Conservation (phyloP, 2,329 filamentous ascomycete genomes). For the Herpotrichia juniperi region DNA sequence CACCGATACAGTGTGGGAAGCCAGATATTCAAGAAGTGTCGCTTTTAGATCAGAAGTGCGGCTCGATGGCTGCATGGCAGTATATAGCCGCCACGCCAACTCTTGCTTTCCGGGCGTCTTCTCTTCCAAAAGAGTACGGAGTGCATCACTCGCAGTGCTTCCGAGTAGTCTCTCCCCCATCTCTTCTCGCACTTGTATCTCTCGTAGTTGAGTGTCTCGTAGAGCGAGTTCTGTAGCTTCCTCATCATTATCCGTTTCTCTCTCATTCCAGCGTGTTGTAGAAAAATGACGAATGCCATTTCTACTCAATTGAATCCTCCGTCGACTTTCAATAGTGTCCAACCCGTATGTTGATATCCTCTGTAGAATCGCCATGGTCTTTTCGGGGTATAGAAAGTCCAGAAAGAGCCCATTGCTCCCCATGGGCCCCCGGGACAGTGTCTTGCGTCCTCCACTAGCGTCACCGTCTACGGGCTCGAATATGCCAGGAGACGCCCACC, state of each 20-base stretch:
- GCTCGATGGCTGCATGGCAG: conserved; percentile 23
- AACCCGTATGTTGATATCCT: conserved; percentile 26
- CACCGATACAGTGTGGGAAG: conserved; percentile 20
- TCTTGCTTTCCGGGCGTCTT: conserved; percentile 28
- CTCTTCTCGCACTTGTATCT: conserved; percentile 21
- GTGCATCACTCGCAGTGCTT: conserved; percentile 22
- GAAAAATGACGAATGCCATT: conserved; percentile 34
- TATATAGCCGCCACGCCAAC: conserved; percentile 47
- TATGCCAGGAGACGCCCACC: conserved; percentile 27
- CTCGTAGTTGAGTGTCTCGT: background rate
- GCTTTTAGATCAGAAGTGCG: conserved; percentile 14
- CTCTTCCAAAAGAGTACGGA: conserved; percentile 23
- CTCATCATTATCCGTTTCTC: conserved; percentile 1
- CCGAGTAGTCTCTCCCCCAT: conserved; percentile 21
- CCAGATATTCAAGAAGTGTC: conserved; percentile 39
- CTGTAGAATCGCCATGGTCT: conserved; percentile 49
- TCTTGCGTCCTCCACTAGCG: conserved; percentile 8
- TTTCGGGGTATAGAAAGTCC: conserved; percentile 56
- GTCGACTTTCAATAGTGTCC: conserved; percentile 32
- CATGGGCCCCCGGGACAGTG: conserved; percentile 9
- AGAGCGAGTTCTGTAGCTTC: background rate
- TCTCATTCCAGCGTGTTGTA: conserved; percentile 20
- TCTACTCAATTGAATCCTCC: conserved; percentile 24
- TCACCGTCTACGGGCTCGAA: conserved; percentile 16
- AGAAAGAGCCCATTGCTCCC: conserved; percentile 35